A percentile compares a stretch with the other conserved stretches of the same genome.
These are phyloP conservation scores for Thermothelomyces thermophilus DNA, from an alignment of 2,329 filamentous ascomycete species.

Conservation along the genomic window DNA sequence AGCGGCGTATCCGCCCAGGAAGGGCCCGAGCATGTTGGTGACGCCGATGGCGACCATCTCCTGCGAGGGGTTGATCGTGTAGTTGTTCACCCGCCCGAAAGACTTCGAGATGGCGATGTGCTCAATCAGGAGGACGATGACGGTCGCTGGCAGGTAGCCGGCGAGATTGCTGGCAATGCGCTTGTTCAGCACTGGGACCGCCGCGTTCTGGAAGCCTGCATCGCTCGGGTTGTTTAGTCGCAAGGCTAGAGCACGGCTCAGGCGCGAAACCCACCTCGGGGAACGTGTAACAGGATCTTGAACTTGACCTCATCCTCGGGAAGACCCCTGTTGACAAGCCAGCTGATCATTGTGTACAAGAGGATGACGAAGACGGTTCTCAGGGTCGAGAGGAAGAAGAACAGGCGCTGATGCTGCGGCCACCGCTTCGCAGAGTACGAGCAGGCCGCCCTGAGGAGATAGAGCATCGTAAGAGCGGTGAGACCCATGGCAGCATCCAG, in stretches of 20 bases:
- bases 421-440: constrained; percentile 60
- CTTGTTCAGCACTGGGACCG: constrained; percentile 60
- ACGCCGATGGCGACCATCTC: constrained; percentile 93
- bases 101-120: constrained; percentile 97
- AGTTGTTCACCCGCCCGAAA: constrained; percentile 93
- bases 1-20: constrained; percentile 84
- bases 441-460: constrained; percentile 63
- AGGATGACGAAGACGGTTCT: constrained; percentile 87
- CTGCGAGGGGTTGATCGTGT: constrained; percentile 90
- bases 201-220: constrained; percentile 46
- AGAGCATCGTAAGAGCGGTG: constrained; percentile 72
- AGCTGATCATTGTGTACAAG: constrained; percentile 87
- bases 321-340: constrained; percentile 67
- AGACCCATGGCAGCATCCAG: constrained; percentile 85
- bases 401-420: constrained; percentile 62
- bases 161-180: constrained; percentile 62
- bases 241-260: no score
- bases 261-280: constrained; percentile 51
- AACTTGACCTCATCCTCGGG: constrained; percentile 56
- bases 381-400: constrained; percentile 88
- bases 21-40: constrained; percentile 82
- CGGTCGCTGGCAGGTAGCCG: constrained; percentile 69
- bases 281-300: constrained; percentile 67
- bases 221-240: background rate
- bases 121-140: constrained; percentile 94